These are phyloP conservation scores for Pleurotus pulmonarius DNA, from an alignment of 768 basidiomycete genomes.

Conservation along the genomic window DNA sequence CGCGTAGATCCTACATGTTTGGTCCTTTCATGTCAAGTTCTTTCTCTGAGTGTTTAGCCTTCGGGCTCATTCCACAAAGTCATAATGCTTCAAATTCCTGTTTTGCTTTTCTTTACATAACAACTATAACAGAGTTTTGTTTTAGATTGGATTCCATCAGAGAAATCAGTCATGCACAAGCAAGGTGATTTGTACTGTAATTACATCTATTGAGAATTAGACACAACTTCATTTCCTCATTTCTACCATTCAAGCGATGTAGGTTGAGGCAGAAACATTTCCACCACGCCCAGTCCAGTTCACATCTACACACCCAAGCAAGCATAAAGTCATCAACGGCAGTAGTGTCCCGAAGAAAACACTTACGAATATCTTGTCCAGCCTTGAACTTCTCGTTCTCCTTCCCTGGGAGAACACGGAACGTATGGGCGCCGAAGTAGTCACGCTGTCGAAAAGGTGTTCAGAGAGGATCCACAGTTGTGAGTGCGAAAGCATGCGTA, in stretches of 20 bases:
- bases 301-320: conserved; percentile 55
- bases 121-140: too few relatives aligned
- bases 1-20: too few relatives aligned
- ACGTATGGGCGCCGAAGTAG: conserved; percentile 99
- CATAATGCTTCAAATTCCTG: too few relatives aligned
- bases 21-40: too few relatives aligned
- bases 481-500: conserved; percentile 20
- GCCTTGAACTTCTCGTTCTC: conserved; percentile 80
- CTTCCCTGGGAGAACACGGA: conserved; percentile 89
- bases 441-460: conserved; percentile 58
- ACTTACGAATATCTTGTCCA: conserved; percentile 86
- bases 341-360: not conserved
- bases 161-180: too few relatives aligned
- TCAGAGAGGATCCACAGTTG: not conserved
- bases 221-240: conserved; percentile 4
- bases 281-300: conserved; percentile 99
- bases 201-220: not conserved
- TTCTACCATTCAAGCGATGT: conserved; percentile 43
- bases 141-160: too few relatives aligned
- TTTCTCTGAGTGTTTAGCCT: too few relatives aligned
- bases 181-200: too few relatives aligned
- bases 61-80: too few relatives aligned
- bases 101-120: too few relatives aligned
- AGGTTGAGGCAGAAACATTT: conserved; percentile 86
- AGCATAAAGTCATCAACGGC: too few relatives aligned